A percentile compares a stretch with the other conserved stretches of the same genome.
phyloP scores from a whole-genome alignment of 2,329 filamentous ascomycete genomes.

The Epichloe gansuensis region DNA sequence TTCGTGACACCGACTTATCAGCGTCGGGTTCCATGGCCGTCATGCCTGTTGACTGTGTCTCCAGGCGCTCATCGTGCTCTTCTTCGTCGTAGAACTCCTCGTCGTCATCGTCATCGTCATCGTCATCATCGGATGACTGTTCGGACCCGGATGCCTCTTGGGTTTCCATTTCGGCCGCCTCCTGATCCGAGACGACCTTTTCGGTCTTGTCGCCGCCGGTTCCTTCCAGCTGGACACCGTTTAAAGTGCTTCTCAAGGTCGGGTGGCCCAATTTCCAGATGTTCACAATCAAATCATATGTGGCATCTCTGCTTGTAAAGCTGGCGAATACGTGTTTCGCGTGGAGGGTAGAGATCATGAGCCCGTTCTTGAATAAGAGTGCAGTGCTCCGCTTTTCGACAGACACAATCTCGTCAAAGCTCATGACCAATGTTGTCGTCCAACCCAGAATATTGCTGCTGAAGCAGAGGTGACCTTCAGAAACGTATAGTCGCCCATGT shows the following conservation, averaged over 20 bases:
- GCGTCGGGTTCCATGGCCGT: conserved; percentile 33
- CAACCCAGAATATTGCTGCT: conserved; percentile 98
- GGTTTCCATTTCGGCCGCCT: conserved; percentile 20
- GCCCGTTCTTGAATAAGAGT: conserved; percentile 89
- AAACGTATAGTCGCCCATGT: conserved; percentile 88
- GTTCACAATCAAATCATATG: conserved; percentile 91
- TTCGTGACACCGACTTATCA: conserved; percentile 55
- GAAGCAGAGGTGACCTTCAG: conserved; percentile 94
- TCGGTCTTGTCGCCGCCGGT: conserved; percentile 84
- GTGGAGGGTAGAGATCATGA: conserved; percentile 92
- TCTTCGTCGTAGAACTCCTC: conserved; percentile 70
- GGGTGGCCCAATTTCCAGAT: conserved; percentile 98
- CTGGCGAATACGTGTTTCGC: conserved; percentile 93
- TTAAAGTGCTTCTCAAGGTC: conserved; percentile 77
- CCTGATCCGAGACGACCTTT: conserved; percentile 48
- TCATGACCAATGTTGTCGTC: conserved; percentile 95
- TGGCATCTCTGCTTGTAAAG: conserved; percentile 85
- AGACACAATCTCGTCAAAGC: conserved; percentile 93
- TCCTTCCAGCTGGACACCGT: conserved; percentile 72
- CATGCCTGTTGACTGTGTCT: conserved; percentile 31
- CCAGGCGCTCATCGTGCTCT: conserved; percentile 64
- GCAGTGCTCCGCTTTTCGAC: conserved; percentile 96
- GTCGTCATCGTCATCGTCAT: conserved; percentile 47
- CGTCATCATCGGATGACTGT: conserved; percentile 53
- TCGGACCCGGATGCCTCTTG: conserved; percentile 45